Evolutionary conservation across 2,329 filamentous ascomycete species (phyloP).

Genomic region (Dothideomycetes sp.): DNA sequence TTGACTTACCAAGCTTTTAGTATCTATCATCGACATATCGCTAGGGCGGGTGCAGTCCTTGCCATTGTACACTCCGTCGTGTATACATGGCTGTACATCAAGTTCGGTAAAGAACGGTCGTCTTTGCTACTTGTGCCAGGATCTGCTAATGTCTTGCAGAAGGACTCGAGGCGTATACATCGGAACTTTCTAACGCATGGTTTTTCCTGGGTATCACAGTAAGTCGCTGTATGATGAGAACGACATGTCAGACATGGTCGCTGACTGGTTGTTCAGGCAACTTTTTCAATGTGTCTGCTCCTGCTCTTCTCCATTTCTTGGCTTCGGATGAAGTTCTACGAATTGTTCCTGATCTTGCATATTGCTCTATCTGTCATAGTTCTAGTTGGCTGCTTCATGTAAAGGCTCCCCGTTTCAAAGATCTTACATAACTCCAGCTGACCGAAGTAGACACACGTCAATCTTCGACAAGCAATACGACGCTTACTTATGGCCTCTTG

Average conservation of each 20-base stretch:
- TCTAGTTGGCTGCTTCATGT: slow-evolving; percentile 45
- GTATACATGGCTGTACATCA: slow-evolving; percentile 35
- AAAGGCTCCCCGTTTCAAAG: slow-evolving; percentile 27
- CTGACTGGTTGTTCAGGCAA: slow-evolving; percentile 25
- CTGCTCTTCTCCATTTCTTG: slow-evolving; percentile 43
- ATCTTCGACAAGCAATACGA: slow-evolving; percentile 45
- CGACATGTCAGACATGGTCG: no score
- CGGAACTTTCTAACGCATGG: slow-evolving; percentile 7
- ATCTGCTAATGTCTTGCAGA: background rate
- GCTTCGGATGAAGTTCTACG: slow-evolving; percentile 45
- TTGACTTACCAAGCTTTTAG: slow-evolving; percentile 61
- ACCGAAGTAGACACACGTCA: slow-evolving; percentile 38
- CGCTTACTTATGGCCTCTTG: slow-evolving; percentile 41
- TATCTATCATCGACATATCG: slow-evolving; percentile 58
- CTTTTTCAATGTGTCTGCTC: slow-evolving; percentile 37
- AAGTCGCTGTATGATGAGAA: background rate
- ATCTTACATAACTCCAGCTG: slow-evolving; percentile 13
- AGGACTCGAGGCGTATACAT: background rate
- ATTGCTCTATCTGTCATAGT: slow-evolving; percentile 44
- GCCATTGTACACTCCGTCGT: slow-evolving; percentile 54
- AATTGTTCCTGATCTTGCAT: slow-evolving; percentile 42
- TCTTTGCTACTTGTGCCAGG: slow-evolving; percentile 26
- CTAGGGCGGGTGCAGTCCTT: slow-evolving; percentile 52
- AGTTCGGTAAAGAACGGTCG: no score
- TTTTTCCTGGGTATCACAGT: slow-evolving; percentile 5